Evolutionary conservation across 1,284 basidiomycete genomes (phyloP).

Genomic region (Malassezia sp.): DNA sequence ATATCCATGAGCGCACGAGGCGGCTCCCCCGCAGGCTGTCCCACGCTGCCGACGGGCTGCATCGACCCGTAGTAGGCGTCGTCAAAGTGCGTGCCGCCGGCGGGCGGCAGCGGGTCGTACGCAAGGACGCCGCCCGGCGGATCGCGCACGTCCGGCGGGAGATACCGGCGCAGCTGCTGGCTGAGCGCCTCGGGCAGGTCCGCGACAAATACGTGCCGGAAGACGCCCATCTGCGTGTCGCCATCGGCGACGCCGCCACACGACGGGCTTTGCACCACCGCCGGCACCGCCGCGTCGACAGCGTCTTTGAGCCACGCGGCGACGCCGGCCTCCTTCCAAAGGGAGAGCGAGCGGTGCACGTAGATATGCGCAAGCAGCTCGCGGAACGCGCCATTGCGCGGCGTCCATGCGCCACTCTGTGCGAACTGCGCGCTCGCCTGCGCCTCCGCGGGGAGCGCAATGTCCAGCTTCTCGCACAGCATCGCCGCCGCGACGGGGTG

Average conservation of each 20-base stretch:
- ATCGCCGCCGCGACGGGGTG: constrained; percentile 29
- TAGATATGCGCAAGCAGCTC: constrained; percentile 38
- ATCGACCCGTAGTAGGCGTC: constrained; percentile 29
- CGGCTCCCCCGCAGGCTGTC: constrained; percentile 15
- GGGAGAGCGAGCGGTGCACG: constrained; percentile 29
- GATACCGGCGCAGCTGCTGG: constrained; percentile 31
- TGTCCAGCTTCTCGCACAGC: constrained; percentile 32
- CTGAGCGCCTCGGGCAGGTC: constrained; percentile 38
- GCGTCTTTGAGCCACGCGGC: constrained; percentile 28
- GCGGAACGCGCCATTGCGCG: constrained; percentile 15
- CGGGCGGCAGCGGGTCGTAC: constrained; percentile 40
- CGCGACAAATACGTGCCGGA: constrained; percentile 40
- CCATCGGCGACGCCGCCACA: constrained; percentile 15
- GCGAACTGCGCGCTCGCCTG: constrained; percentile 18
- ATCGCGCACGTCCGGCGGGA: constrained; percentile 29
- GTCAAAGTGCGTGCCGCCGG: constrained; percentile 26
- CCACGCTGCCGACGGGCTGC: background rate
- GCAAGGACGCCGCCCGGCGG: constrained; percentile 29
- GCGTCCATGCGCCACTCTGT: constrained; percentile 10
- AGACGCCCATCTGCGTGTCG: constrained; percentile 26
- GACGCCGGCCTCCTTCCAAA: constrained; percentile 37
- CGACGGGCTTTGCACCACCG: background rate
- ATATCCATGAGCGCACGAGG: constrained; percentile 1
- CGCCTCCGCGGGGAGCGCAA: too few relatives aligned
- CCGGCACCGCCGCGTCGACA: constrained; percentile 10